Percentiles rank a stretch among this genome's conserved stretches.
Evolutionary conservation across 1,139 yeast species (phyloP).

Genomic region (Yamadazyma siamensis): DNA sequence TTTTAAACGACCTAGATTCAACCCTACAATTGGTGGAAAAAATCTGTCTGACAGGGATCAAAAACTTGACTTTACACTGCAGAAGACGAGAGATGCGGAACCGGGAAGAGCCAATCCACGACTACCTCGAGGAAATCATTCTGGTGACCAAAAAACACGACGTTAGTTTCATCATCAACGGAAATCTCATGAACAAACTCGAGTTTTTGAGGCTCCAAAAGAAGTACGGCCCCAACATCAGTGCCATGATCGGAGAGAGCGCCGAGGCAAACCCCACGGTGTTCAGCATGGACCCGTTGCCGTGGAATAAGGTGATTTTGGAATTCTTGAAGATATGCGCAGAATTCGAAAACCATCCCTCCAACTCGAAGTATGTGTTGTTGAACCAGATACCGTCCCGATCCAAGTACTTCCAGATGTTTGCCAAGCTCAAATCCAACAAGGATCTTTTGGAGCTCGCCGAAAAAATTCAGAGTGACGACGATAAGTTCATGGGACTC

Average conservation of each 20-base stretch:
- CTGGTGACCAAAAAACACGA: constrained; percentile 58
- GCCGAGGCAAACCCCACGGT: constrained; percentile 88
- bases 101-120: constrained; percentile 73
- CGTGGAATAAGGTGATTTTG: constrained; percentile 50
- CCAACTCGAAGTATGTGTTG: constrained; percentile 79
- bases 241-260: constrained; percentile 91
- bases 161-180: constrained; percentile 77
- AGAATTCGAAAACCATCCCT: constrained; percentile 54
- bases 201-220: constrained; percentile 56
- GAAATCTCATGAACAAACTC: constrained; percentile 55
- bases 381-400: constrained; percentile 80
- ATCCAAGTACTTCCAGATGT: constrained; percentile 52
- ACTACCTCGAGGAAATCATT: constrained; percentile 59
- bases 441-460: constrained; percentile 45
- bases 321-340: constrained; percentile 58
- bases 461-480: constrained; percentile 23
- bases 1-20: constrained; percentile 51
- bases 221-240: constrained; percentile 50
- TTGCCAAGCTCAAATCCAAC: constrained; percentile 55
- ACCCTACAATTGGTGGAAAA: constrained; percentile 60
- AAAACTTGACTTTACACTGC: constrained; percentile 86
- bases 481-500: constrained; percentile 20
- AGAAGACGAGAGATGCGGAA: constrained; percentile 89
- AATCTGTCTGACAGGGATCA: constrained; percentile 76
- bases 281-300: constrained; percentile 47